phyloP scores from a whole-genome alignment of 2,329 filamentous ascomycete species.

The Karstenula rhodostoma region DNA sequence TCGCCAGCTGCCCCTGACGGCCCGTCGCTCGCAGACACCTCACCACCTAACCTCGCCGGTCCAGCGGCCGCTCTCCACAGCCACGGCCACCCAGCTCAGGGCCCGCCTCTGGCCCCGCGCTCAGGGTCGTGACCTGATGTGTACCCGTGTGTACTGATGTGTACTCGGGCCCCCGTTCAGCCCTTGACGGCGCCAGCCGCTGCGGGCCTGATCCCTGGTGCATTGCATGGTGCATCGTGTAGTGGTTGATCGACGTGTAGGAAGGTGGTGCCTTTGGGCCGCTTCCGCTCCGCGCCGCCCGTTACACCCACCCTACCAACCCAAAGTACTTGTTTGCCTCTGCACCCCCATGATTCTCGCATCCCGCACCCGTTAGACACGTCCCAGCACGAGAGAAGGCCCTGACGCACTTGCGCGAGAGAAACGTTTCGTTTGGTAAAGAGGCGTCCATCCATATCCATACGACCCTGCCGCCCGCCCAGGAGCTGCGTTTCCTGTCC shows the following conservation, averaged over 20 bases:
- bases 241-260: slow-evolving; percentile 1
- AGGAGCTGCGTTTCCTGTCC: not conserved
- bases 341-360: not conserved
- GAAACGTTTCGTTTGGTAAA: not conserved
- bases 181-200: not conserved
- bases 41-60: no score
- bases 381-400: no score
- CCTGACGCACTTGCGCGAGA: not conserved
- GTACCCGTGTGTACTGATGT: not conserved
- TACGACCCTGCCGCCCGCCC: not conserved
- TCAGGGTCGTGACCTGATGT: not conserved
- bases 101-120: no score
- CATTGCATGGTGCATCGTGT: not conserved
- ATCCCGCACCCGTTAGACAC: not conserved
- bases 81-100: no score
- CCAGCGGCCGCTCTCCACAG: no score
- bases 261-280: not conserved
- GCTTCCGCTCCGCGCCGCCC: not conserved
- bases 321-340: not conserved
- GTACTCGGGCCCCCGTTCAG: not conserved
- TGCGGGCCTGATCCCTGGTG: not conserved
- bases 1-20: no score
- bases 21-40: no score
- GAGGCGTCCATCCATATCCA: not conserved
- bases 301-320: not conserved